Evolutionary conservation across 2,329 filamentous ascomycete genomes (phyloP), one percentile per base, ranked within the genome.

Genomic region (Pseudogymnoascus sp.): DNA sequence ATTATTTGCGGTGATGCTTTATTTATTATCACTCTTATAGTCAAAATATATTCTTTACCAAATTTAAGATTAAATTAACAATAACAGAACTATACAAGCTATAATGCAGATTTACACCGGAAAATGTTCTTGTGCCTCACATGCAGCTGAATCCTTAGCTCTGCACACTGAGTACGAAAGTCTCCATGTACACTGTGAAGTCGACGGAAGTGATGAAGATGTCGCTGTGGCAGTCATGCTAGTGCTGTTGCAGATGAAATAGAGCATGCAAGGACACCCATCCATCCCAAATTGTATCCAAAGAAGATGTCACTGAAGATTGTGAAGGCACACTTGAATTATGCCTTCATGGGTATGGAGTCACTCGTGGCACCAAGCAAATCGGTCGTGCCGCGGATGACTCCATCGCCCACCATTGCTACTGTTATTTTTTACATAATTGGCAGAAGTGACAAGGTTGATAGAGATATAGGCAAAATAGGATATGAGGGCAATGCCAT

Each of bases 241-340:
- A 1, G 38, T 40, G n/a, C 11, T n/a, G 8, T 19, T 7, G 9
- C 3, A 9, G 72, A 81, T 79, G 77, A 87, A 86, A 74, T 76
- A 75, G 11, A 72, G 42, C 68, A 79, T 78, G 68, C 77, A 42
- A 83, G 76, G 65, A 86, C 83, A 72, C 84, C 84, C 79, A 88
- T 88, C 77, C 87, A 89, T 68, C 87, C 88, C 40, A 86, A 88
- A 70, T 90, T 87, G 75, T 89, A 90, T 53, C 88, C 87, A 76
- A 63, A 65, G 44, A 65, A 31, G 19, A 44, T 59, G 74, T 82
- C 85, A 71, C 85, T 85, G 66, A 87, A 87, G 50, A 84, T 84
- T 67, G 85, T 85, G 67, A 87, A 88, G 68, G 83, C 84, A 74
- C 84, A 87, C 71, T 87, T 80, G 57, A 86, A 65, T 73, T 88